Conservation (phyloP, 1,284 basidiomycete genomes). For the Malassezia globosa region DNA sequence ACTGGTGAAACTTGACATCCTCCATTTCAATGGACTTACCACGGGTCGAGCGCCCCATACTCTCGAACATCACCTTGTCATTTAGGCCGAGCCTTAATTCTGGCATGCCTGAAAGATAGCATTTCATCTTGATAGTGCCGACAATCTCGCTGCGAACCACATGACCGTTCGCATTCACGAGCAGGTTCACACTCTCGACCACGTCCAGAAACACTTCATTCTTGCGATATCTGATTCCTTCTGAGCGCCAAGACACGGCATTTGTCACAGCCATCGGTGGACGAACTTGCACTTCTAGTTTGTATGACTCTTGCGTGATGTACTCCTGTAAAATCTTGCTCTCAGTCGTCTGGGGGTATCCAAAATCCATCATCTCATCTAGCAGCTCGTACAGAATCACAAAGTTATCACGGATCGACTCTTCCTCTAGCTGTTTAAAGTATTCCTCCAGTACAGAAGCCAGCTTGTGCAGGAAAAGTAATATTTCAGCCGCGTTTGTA, state of each 20-base stretch:
- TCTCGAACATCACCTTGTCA: conserved; percentile 99
- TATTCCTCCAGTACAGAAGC: conserved; percentile 73
- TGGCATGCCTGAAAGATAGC: conserved; percentile 96
- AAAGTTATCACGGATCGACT: conserved; percentile 96
- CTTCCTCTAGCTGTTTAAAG: conserved; percentile 98
- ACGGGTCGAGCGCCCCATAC: conserved; percentile 80
- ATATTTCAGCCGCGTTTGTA: conserved; percentile 87
- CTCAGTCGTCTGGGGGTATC: conserved; percentile 96
- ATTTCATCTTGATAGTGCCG: conserved; percentile 98
- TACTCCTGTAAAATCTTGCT: conserved; percentile 99
- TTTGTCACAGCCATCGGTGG: conserved; percentile 97
- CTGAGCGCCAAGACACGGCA: conserved; percentile 94
- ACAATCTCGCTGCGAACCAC: conserved; percentile 95
- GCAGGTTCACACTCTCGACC: conserved; percentile 89
- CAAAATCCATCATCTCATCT: conserved; percentile 99
- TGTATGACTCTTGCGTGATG: conserved; percentile 97
- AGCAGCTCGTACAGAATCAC: conserved; percentile 87
- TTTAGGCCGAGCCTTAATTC: conserved; percentile 89
- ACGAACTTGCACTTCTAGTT: conserved; percentile 88
- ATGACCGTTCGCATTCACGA: conserved; percentile 92
- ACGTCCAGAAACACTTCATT: conserved; percentile 99
- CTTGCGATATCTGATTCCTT: conserved; percentile 94
- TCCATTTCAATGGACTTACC: conserved; percentile 99
- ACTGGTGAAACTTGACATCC: conserved; percentile 99
- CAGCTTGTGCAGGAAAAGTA: conserved; percentile 89